Conservation (phyloP, 306 rosid species). For the Potentilla sterilis region DNA sequence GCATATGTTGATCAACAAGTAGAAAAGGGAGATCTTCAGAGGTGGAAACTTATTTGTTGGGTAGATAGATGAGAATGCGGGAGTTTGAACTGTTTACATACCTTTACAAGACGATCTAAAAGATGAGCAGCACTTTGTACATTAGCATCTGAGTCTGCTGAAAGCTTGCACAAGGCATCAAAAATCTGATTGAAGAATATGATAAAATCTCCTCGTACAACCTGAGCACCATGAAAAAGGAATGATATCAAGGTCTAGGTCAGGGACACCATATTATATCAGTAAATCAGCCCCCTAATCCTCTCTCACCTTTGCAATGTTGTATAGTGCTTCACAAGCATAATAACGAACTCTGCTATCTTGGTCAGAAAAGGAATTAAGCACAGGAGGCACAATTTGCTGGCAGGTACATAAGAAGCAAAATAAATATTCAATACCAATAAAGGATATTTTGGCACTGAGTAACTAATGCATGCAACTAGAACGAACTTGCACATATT, state of each 20-base stretch:
- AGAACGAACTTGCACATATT: background rate
- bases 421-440: constrained; percentile 3
- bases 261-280: constrained; percentile 13
- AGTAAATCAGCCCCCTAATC: constrained; percentile 25
- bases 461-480: background rate
- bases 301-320: constrained; percentile 87
- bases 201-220: constrained; percentile 97
- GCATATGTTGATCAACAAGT: constrained; percentile 17
- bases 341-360: constrained; percentile 99
- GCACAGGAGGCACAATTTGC: constrained; percentile 96
- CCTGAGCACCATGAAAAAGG: constrained; percentile 46
- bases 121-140: constrained; percentile 99
- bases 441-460: background rate
- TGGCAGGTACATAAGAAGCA: constrained; percentile 43
- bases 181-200: constrained; percentile 93
- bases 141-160: constrained; percentile 90
- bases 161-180: constrained; percentile 98
- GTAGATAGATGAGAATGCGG: constrained; percentile 11
- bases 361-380: constrained; percentile 85
- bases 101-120: constrained; percentile 98
- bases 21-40: constrained; percentile 24
- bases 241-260: constrained; percentile 33
- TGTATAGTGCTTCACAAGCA: constrained; percentile 96
- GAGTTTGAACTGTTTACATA: constrained; percentile 19
- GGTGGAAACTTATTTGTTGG: background rate